phyloP scores from a whole-genome alignment of 2,329 filamentous ascomycete species.

The Cercospora nicotianae region DNA sequence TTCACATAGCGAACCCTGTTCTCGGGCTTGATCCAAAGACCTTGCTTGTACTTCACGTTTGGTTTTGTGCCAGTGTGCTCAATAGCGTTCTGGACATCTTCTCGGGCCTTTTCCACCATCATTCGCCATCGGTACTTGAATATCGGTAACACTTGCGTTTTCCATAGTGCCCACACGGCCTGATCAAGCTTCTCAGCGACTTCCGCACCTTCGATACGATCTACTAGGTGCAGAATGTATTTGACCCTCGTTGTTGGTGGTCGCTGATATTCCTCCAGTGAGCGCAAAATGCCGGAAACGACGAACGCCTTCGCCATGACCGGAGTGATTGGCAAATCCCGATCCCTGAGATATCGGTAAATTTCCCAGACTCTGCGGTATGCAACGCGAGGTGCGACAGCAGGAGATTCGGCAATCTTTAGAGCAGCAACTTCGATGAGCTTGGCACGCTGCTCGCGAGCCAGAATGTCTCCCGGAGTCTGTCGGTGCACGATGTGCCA shows the following conservation, averaged over 20 bases:
- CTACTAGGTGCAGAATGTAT: constrained; percentile 49
- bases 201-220: constrained; percentile 45
- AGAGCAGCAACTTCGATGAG: constrained; percentile 50
- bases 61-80: not conserved
- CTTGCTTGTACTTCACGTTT: not conserved
- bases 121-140: not conserved
- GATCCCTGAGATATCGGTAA: constrained; percentile 47
- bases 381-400: constrained; percentile 43
- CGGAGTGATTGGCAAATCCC: constrained; percentile 46
- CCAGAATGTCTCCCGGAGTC: constrained; percentile 12
- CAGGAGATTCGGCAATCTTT: constrained; percentile 43
- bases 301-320: constrained; percentile 52
- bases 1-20: not conserved
- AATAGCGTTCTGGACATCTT: not conserved
- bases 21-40: not conserved
- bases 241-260: constrained; percentile 40
- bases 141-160: not conserved
- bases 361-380: constrained; percentile 51
- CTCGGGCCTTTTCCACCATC: not conserved
- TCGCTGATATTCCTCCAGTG: constrained; percentile 40
- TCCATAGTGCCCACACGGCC: constrained; percentile 27
- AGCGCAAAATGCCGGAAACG: constrained; percentile 50
- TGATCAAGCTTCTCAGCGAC: constrained; percentile 41
- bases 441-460: constrained; percentile 32
- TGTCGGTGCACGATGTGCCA: constrained; percentile 30